These are phyloP conservation scores for Haplographium delicatum DNA, from an alignment of 495 filamentous ascomycete species.

Conservation along the genomic window DNA sequence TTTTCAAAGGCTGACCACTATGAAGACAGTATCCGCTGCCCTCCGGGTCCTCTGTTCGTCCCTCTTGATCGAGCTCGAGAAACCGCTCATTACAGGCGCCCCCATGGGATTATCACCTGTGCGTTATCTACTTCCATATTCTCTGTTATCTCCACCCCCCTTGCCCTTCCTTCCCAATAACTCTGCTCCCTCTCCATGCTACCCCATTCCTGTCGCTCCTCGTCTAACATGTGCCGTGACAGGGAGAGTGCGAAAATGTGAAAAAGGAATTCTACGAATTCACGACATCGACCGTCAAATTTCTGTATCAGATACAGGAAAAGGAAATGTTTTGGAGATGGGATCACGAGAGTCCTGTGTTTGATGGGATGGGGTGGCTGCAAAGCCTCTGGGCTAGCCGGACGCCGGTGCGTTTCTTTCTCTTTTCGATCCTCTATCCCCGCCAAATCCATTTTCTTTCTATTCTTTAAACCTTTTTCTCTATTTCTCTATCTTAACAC, in stretches of 20 bases:
- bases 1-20: not conserved
- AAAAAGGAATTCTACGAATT: constrained; percentile 22
- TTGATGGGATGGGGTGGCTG: constrained; percentile 19
- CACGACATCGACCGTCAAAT: constrained; percentile 15
- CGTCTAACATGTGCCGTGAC: not conserved
- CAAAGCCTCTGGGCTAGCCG: constrained; percentile 27
- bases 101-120: too few relatives aligned
- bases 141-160: not conserved
- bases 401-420: constrained; percentile 5
- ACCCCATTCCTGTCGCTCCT: not conserved
- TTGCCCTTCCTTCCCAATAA: not conserved
- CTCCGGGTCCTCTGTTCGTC: constrained; percentile 12
- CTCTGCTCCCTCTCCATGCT: not conserved
- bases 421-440: not conserved
- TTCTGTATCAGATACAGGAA: constrained; percentile 19
- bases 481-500: not conserved
- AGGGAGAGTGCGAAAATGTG: constrained; percentile 7
- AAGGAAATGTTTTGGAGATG: constrained; percentile 17
- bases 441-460: not conserved
- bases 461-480: not conserved
- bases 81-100: constrained; percentile 2
- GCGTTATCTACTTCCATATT: not conserved
- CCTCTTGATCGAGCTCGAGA: constrained; percentile 20
- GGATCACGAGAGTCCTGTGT: constrained; percentile 10
- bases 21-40: constrained; percentile 15